Evolutionary conservation across 768 basidiomycete species (phyloP), one percentile per base, ranked within the genome.

Genomic region (Pleurotus tuber-regium): DNA sequence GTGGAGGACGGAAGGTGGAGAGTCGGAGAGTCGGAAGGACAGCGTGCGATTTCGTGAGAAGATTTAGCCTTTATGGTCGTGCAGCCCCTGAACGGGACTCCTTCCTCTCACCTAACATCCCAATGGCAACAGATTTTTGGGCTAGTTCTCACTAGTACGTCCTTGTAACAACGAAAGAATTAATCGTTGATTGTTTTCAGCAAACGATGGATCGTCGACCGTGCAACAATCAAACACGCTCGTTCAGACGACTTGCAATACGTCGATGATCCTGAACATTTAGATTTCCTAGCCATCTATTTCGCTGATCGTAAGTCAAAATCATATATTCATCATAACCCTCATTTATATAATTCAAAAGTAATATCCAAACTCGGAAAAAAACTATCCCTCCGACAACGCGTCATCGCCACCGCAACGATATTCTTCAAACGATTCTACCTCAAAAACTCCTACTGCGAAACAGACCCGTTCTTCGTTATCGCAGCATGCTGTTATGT

Each of bases 341-440:
- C 18, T 30, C n/a, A 18, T 35, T 14, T 24, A 25, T 23, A 33
- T 18, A n/a, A 23, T 2, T 40, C 29, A 14, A 30, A 59, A 94
- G 92, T 86, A 12, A 90, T 98, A 46, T 83, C 87, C 14, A 92
- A 89, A 65, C 78, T 98, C 1, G 91, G 92, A 19, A 92, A 89
- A 70, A 87, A 87, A 55, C 76, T 95, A 33, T 72, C 74, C 35
- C 75, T 98, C 9, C 83, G 93, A 24, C 97, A 98, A 67, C 82
- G 94, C 36, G 92, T 90, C 3, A 89, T 94, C 51, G 92, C 96
- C 2, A 98, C 94, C 1, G 93, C 96, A 19, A 92, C 87, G 42
- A 87, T 98, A 33, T 98, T 92, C 70, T 97, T 98, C 68, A 84
- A 90, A 30, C 76, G 97, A n/a, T 98, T 98, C 70, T 99, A 98